Evolutionary conservation across 441 rosid species (phyloP).

Genomic region (Bruguiera hainesii): DNA sequence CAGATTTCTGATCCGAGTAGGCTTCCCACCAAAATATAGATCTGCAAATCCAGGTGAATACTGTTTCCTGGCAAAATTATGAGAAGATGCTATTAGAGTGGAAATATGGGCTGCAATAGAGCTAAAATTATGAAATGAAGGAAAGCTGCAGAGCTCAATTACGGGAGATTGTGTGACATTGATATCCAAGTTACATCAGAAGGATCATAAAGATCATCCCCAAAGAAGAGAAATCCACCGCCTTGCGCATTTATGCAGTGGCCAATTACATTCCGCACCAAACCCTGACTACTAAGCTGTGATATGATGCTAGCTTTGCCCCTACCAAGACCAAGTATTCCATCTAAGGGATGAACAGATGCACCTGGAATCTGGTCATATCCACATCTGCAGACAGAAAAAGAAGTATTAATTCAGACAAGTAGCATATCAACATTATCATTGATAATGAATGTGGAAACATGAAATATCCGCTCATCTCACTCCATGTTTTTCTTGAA

Average conservation of each 20-base stretch:
- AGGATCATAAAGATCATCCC: constrained; percentile 65
- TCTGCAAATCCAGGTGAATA: constrained; percentile 78
- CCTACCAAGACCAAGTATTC: constrained; percentile 88
- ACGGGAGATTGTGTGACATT: constrained; percentile 67
- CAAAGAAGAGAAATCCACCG: constrained; percentile 89
- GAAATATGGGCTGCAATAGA: constrained; percentile 1
- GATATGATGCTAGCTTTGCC: constrained; percentile 72
- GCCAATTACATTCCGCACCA: constrained; percentile 71
- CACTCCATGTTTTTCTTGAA: too few relatives aligned
- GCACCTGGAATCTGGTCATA: constrained; percentile 70
- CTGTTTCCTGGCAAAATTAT: constrained; percentile 42
- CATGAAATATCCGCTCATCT: too few relatives aligned
- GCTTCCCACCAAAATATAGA: constrained; percentile 48
- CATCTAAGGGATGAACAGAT: constrained; percentile 69
- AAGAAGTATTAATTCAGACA: background rate
- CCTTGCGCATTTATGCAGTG: constrained; percentile 78
- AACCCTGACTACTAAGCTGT: constrained; percentile 68
- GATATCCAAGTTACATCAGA: constrained; percentile 64
- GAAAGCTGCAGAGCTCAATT: constrained; percentile 17
- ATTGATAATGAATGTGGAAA: too few relatives aligned
- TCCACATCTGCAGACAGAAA: constrained; percentile 53
- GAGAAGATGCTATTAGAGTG: constrained; percentile 1
- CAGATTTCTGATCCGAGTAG: constrained; percentile 50
- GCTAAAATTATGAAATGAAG: background rate
- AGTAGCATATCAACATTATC: too few relatives aligned